Base-by-base conservation (phyloP, 768 basidiomycete species). In the Termitomyces sp. region DNA sequence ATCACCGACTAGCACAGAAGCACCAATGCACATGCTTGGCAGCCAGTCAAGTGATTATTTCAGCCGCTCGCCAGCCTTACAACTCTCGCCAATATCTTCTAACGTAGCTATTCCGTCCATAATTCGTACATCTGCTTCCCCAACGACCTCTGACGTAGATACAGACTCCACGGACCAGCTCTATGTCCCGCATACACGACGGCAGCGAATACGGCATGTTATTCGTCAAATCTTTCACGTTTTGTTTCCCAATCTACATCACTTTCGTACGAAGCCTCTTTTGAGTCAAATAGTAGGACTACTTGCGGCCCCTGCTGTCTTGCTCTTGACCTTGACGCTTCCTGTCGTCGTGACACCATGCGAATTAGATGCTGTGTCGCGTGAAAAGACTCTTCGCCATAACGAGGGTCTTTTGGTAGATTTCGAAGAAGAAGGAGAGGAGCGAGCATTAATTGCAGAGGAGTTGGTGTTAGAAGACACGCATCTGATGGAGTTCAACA, bases 221-320 rank as follows among this genome's bases (percentile, higher is more conserved):
- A 55, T 84, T 11, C 65, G 67, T 3, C 71, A 71, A 42, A 72
- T 79, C 0, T 77, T 73, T 52, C 79, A 88, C 59, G 82, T 84
- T 6, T 74, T 98, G 5, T 96, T 96, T 70, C 95, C 96, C 0
- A 90, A 93, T 0, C 71, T 98, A 1, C 84, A 87, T 53, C 76
- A 81, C 48, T 90, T 97, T 68, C 56, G 71, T 26, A 74, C 77
- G 22, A 93, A 96, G 69, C 84, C 85, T 17, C 60, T 85, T 48
- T 61, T 87, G 11, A 88, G 87, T 0, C 84, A 83, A 70, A 71
- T 90, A 30, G 88, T 89, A 0, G 82, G 86, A 0, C 60, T 96
- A 24, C 79, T 97, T 54, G 92, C 93, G 3, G 84, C 88, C 0
- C 96, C 96, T 2, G 92, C 93, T 2, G 84, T 99, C 2, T 73